Evolutionary conservation across 2,329 filamentous ascomycete genomes (phyloP), one percentile per base, ranked within the genome.

Genomic region (Intubia oerlemansii): DNA sequence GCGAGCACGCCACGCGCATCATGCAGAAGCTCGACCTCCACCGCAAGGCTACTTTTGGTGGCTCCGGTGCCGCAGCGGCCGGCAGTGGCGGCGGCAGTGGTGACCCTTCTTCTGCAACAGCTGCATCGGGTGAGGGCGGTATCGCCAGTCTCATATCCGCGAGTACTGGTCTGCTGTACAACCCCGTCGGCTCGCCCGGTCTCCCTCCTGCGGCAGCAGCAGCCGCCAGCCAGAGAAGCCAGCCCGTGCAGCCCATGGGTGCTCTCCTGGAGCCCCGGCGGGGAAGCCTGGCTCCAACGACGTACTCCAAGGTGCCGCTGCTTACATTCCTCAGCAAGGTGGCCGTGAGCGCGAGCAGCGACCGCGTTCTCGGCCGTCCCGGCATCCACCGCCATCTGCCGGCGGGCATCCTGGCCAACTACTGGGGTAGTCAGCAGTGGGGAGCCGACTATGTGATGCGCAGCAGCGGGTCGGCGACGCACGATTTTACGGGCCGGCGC

Each of bases 1-100:
- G 77, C 35, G 82, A 90, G 34, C 81, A 88, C 47, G 77, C 80
- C 7, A 68, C 80, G 13, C 70, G 84, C 34, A 81, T 95, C 37
- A 93, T 93, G 47, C 80, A 90, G 46, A 92, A 82, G 49, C 62
- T 93, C 25, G 85, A 93, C 48, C 59, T 92, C 32, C 79, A 90
- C 47, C 71, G 85, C 38, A 90, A 85, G 45, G 61, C 72, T 21
- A 67, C 70, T 6, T 65, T 72, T 18, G 26, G 23, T 2, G 25
- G 27, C 2, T n/a, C 14, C 5, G 25, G 10, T n/a, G 27, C 7
- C n/a, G n/a, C n/a, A n/a, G n/a, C n/a, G n/a, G n/a, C n/a, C n/a
- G n/a, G n/a, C n/a, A n/a, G n/a, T n/a, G 24, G 58, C 60, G 17
- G 15, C 10, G 16, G 21, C 11, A 19, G 16, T 13, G 29, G 24